Percentiles rank a stretch among this genome's conserved stretches.
phyloP scores from a whole-genome alignment of 306 rosid species.

The Morella rubra region DNA sequence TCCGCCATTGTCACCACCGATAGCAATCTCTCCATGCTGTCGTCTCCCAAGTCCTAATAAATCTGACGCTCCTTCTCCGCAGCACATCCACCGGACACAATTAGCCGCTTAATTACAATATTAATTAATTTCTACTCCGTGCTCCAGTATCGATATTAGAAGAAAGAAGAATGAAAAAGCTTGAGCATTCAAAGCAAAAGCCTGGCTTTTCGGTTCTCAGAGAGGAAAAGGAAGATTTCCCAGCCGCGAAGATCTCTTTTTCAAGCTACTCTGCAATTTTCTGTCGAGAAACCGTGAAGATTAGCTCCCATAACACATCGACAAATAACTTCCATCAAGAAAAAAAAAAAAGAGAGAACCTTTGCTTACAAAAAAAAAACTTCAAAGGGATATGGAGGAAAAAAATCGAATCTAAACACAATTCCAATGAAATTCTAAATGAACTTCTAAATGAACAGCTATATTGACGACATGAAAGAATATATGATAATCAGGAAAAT shows the following conservation, averaged over 20 bases:
- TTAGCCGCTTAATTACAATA: background rate
- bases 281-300: background rate
- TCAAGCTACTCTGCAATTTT: background rate
- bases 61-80: background rate
- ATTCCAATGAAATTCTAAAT: background rate
- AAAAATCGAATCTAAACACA: background rate
- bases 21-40: conserved; percentile 45
- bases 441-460: background rate
- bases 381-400: background rate
- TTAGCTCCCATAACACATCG: background rate
- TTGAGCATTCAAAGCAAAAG: background rate
- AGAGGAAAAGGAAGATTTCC: background rate
- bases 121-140: background rate
- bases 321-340: background rate
- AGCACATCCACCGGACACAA: background rate
- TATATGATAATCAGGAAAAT: background rate
- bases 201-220: background rate
- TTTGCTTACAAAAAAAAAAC: background rate
- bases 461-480: background rate
- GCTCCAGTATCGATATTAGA: background rate
- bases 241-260: background rate
- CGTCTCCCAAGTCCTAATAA: conserved; percentile 17
- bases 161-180: background rate
- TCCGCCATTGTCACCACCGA: conserved; percentile 24
- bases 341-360: background rate